These are phyloP conservation scores for Tulasnella sp. DNA, from an alignment of 768 basidiomycete genomes.

Conservation along the genomic window DNA sequence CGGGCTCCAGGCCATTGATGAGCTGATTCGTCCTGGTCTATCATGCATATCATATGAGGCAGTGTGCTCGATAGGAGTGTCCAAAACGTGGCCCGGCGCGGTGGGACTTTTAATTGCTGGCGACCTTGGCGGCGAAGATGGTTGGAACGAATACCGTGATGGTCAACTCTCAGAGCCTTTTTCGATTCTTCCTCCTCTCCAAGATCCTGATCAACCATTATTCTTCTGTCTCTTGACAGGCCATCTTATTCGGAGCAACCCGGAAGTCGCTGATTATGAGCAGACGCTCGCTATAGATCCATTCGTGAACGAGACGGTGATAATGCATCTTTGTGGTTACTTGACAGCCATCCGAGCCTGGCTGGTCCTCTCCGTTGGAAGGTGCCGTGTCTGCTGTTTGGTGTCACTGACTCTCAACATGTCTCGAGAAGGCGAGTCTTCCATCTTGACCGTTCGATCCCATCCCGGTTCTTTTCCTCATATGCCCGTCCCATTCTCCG, in stretches of 20 bases:
- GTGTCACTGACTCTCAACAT: not conserved
- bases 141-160: not conserved
- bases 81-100: not conserved
- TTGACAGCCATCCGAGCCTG: not conserved
- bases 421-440: not conserved
- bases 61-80: not conserved
- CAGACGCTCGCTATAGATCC: not conserved
- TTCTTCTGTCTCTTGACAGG: not conserved
- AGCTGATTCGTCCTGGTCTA: not conserved
- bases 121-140: not conserved
- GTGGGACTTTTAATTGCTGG: not conserved
- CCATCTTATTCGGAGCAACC: not conserved
- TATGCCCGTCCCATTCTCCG: not conserved
- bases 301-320: not conserved
- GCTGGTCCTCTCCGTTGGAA: not conserved
- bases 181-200: not conserved
- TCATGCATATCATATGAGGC: not conserved
- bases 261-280: not conserved
- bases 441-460: not conserved
- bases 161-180: not conserved
- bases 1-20: not conserved
- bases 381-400: not conserved
- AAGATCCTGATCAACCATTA: not conserved
- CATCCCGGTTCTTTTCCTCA: not conserved
- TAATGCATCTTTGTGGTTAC: not conserved